Conservation (phyloP, 2,329 filamentous ascomycete genomes). For the Fusarium irregulare region DNA sequence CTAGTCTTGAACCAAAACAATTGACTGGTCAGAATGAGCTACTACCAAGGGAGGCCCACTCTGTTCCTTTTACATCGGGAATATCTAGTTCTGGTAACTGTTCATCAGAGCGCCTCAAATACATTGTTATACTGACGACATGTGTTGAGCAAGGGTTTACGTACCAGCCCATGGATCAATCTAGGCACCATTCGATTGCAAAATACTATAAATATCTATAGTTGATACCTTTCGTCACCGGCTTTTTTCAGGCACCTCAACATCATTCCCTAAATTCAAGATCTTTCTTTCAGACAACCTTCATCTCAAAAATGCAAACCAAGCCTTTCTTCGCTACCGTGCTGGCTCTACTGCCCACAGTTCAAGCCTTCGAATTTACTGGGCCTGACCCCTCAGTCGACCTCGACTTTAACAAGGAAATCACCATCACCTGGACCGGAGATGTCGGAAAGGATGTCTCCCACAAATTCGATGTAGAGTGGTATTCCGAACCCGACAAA, state of each 20-base stretch:
- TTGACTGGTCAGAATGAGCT: too few relatives aligned
- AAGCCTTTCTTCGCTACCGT: neutral
- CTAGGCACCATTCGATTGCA: neutral
- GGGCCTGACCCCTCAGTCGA: constrained; percentile 1
- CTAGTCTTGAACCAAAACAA: too few relatives aligned
- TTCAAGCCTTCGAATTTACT: neutral
- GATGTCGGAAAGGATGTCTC: neutral
- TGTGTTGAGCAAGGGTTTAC: neutral
- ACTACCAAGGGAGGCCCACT: too few relatives aligned
- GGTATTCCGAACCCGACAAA: neutral
- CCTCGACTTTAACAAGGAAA: neutral
- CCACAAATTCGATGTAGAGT: neutral
- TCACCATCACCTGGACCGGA: constrained; percentile 5
- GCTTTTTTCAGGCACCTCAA: neutral
- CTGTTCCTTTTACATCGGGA: too few relatives aligned
- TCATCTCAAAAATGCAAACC: neutral
- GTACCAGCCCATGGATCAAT: neutral
- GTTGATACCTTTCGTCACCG: neutral
- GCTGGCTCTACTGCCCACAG: neutral
- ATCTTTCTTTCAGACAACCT: neutral
- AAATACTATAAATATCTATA: neutral
- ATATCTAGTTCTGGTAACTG: too few relatives aligned
- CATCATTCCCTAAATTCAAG: neutral
- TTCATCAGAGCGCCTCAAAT: too few relatives aligned
- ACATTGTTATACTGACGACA: neutral